Conservation (phyloP, 176 grass and related monocot species). For the Phragmites australis region DNA sequence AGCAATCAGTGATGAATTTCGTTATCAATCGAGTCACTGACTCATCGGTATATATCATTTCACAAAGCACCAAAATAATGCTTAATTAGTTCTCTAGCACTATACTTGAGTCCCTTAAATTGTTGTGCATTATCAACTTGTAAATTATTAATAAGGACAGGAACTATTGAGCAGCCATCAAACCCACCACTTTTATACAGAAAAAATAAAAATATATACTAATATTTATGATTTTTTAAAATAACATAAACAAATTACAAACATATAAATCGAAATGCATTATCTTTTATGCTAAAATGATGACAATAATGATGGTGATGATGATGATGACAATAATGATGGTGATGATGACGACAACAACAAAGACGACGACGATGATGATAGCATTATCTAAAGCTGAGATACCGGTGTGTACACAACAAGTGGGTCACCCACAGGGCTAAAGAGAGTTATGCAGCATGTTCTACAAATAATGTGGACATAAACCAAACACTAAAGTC, state of each 20-base stretch:
- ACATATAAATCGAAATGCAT: not conserved
- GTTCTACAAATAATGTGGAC: not conserved
- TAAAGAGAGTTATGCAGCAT: not conserved
- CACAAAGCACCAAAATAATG: not conserved
- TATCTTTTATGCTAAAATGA: not conserved
- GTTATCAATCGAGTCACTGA: no score
- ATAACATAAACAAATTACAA: not conserved
- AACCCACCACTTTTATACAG: not conserved
- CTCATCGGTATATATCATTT: not conserved
- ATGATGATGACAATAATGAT: no score
- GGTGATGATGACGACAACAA: no score
- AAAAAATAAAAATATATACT: slow-evolving; percentile 1
- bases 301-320: not conserved
- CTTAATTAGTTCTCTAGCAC: not conserved
- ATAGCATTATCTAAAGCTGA: slow-evolving; percentile 10
- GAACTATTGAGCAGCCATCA: not conserved
- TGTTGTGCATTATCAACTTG: not conserved
- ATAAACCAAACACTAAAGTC: not conserved
- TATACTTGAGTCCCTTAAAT: not conserved
- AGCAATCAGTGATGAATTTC: no score
- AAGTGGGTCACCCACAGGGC: not conserved
- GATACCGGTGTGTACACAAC: not conserved
- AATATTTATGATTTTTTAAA: not conserved
- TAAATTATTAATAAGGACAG: slow-evolving; percentile 1
- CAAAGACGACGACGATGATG: not conserved